These are phyloP conservation scores for Rubia peregrina DNA, from an alignment of 305 asterid species.

Conservation along the genomic window DNA sequence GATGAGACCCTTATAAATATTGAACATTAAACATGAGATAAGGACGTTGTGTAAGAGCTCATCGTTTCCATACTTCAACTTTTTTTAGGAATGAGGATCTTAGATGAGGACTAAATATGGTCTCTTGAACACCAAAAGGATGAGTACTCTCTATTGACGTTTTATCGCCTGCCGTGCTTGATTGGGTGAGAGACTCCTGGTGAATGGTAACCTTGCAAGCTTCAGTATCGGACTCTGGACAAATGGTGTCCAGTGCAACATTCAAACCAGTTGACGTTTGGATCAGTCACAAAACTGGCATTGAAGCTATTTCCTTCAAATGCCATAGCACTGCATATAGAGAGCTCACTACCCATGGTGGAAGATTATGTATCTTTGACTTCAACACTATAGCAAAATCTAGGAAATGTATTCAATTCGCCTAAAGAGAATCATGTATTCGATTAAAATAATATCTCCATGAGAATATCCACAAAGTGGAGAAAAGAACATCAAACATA, in stretches of 20 bases:
- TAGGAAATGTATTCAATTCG: too few relatives aligned
- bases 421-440: too few relatives aligned
- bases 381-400: slow-evolving; percentile 71
- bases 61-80: slow-evolving; percentile 49
- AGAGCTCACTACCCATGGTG: slow-evolving; percentile 83
- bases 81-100: slow-evolving; percentile 47
- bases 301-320: slow-evolving; percentile 58
- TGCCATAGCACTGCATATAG: slow-evolving; percentile 58
- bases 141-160: slow-evolving; percentile 23
- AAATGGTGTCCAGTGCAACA: slow-evolving; percentile 40
- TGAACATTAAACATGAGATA: slow-evolving; percentile 40
- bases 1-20: background rate
- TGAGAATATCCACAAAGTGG: too few relatives aligned
- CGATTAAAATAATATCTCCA: too few relatives aligned
- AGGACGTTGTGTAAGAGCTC: slow-evolving; percentile 48
- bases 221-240: slow-evolving; percentile 23
- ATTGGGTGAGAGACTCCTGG: slow-evolving; percentile 8
- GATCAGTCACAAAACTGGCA: slow-evolving; percentile 53
- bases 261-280: slow-evolving; percentile 44
- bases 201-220: background rate
- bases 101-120: slow-evolving; percentile 43
- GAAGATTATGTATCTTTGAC: slow-evolving; percentile 66
- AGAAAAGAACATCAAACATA: too few relatives aligned
- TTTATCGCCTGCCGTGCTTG: slow-evolving; percentile 20
- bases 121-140: slow-evolving; percentile 45